Evolutionary conservation across 2,329 filamentous ascomycete species (phyloP), one percentile per base, ranked within the genome.

Genomic region (Diplodia mutila): DNA sequence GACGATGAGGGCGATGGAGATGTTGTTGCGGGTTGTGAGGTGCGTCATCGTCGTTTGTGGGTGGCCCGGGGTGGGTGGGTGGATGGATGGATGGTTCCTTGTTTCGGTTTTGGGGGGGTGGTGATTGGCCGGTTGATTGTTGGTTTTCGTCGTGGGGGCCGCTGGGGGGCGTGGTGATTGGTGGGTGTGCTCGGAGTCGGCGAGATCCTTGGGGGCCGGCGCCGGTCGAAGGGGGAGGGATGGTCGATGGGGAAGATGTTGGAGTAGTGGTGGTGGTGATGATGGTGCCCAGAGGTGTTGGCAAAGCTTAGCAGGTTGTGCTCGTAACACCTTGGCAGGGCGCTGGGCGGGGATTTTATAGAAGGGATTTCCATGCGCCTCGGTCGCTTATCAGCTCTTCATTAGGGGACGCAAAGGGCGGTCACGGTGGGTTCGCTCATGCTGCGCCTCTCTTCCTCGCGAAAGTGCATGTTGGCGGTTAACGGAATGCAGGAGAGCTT

Each of bases 1-100:
- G 46, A 54, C 16, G 53, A 67, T 53, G 21, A 61, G 42, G n/a
- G 37, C 27, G 54, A 67, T 53, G 54, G 53, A 59, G 46, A 67
- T 18, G 65, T 23, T 34, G 54, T 32, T n/a, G 46, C 65, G 65
- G 21, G 21, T 3, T 54, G 21, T 16, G 46, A 67, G n/a, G 52
- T 48, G 25, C 8, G 54, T 32, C 54, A 59, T 66, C 8, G 39
- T 21, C 8, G 29, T 32, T n/a, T 32, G 29, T 29, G 5, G 29
- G 2, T 29, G 27, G 27, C 27, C n/a, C n/a, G n/a, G n/a, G 27
- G 27, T 29, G 29, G 29, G 29, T 5, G 6, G 29, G 29, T 32
- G 29, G 29, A n/a, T n/a, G n/a, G n/a, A n/a, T n/a, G n/a, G n/a
- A n/a, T n/a, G n/a, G n/a, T n/a, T n/a, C n/a, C n/a, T n/a, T n/a